Percentiles rank a stretch among this genome's conserved stretches.
Evolutionary conservation across 306 rosid genomes (phyloP).

Genomic region (Ochetophila trinervis): DNA sequence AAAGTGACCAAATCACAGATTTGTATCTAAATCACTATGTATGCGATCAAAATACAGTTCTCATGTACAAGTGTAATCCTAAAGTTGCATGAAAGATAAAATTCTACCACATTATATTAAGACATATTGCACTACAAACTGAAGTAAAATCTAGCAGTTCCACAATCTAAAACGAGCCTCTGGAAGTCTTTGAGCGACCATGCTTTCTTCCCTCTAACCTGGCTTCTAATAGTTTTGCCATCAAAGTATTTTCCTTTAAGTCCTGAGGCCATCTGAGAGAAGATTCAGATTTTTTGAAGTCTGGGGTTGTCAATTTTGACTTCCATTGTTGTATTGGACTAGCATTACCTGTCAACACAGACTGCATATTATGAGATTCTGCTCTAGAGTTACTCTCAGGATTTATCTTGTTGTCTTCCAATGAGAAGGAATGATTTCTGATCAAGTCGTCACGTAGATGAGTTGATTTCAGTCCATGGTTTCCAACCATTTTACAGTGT

Average conservation of each 20-base stretch:
- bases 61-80: conserved; percentile 34
- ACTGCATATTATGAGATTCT: conserved; percentile 29
- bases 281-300: conserved; percentile 36
- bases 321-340: conserved; percentile 52
- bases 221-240: conserved; percentile 84
- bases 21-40: conserved; percentile 8
- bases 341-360: conserved; percentile 32
- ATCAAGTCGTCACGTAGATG: conserved; percentile 16
- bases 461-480: conserved; percentile 25
- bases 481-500: conserved; percentile 17
- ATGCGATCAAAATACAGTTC: conserved; percentile 23
- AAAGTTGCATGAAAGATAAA: not conserved
- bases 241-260: conserved; percentile 64
- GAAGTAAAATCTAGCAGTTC: conserved; percentile 2
- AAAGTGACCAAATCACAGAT: not conserved
- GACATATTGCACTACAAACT: not conserved
- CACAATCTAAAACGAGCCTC: conserved; percentile 24
- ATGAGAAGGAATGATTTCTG: conserved; percentile 38
- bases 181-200: conserved; percentile 33
- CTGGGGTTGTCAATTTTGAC: conserved; percentile 33
- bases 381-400: conserved; percentile 42
- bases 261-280: conserved; percentile 55
- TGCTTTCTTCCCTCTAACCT: conserved; percentile 59
- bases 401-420: conserved; percentile 33
- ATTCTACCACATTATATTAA: not conserved